These are phyloP conservation scores for Calonectria pteridis DNA, from an alignment of 2,329 filamentous ascomycete species.

Conservation along the genomic window DNA sequence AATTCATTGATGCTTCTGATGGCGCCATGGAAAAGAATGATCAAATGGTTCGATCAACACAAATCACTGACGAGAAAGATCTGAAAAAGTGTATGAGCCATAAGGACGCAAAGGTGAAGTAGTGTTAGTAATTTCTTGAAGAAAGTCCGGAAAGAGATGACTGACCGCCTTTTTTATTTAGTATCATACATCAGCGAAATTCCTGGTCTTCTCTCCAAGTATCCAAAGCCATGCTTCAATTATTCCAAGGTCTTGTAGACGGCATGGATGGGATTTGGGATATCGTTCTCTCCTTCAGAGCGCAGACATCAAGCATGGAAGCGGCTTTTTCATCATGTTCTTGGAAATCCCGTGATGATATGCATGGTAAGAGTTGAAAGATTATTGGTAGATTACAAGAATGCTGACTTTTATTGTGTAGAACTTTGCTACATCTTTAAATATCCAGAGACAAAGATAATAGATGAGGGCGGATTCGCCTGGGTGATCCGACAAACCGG, in stretches of 20 bases:
- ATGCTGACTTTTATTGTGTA: not conserved
- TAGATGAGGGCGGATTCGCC: not conserved
- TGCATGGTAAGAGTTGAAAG: not conserved
- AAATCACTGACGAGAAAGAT: not conserved
- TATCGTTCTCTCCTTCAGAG: not conserved
- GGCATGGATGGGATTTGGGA: not conserved
- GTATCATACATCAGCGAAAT: not conserved
- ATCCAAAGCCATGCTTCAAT: not conserved
- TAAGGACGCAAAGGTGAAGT: not conserved
- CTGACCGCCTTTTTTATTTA: not conserved
- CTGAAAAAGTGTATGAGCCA: not conserved
- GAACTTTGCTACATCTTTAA: not conserved
- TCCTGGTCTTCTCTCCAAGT: not conserved
- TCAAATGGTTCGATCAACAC: not conserved
- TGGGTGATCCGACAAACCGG: not conserved
- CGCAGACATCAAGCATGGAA: not conserved
- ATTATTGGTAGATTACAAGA: not conserved
- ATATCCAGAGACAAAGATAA: not conserved
- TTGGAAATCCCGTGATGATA: not conserved
- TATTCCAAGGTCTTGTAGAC: not conserved
- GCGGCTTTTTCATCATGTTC: not conserved
- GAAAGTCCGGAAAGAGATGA: accelerated
- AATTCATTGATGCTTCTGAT: not conserved
- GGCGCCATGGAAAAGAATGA: not conserved
- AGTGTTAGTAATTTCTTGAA: not conserved